Conservation (phyloP, 148 eudicot genomes). For the Arctostaphylos glauca region DNA sequence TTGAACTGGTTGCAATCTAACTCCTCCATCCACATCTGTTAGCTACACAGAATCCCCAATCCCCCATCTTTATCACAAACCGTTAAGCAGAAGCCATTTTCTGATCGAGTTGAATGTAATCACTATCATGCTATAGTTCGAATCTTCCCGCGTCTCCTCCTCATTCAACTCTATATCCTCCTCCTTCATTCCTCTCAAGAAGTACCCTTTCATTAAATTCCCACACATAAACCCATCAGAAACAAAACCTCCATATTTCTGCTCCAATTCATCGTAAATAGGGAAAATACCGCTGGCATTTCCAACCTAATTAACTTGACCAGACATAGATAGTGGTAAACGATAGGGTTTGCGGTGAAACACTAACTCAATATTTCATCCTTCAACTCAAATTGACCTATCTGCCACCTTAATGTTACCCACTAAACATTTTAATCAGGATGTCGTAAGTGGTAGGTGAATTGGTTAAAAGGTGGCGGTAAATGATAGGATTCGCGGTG, state of each 20-base stretch:
- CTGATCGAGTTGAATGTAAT: constrained; percentile 47
- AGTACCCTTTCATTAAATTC: constrained; percentile 70
- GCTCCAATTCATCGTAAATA: constrained; percentile 70
- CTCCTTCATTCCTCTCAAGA: constrained; percentile 65
- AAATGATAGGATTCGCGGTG: too few relatives aligned
- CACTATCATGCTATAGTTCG: constrained; percentile 61
- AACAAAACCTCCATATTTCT: constrained; percentile 58
- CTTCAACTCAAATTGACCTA: constrained; percentile 65
- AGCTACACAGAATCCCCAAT: too few relatives aligned
- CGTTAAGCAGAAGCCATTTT: too few relatives aligned
- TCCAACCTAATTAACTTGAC: constrained; percentile 42
- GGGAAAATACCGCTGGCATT: constrained; percentile 56
- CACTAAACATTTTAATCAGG: constrained; percentile 64
- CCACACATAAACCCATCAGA: constrained; percentile 67
- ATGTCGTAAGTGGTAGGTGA: constrained; percentile 60
- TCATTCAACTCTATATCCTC: constrained; percentile 65
- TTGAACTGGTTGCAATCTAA: too few relatives aligned
- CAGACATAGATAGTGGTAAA: constrained; percentile 71
- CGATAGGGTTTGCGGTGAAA: constrained; percentile 50
- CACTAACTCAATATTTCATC: constrained; percentile 70
- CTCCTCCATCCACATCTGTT: too few relatives aligned
- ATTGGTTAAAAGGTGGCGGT: constrained; percentile 69
- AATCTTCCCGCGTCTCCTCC: constrained; percentile 48
- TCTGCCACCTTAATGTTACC: constrained; percentile 59
- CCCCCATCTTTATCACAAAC: too few relatives aligned